phyloP scores from a whole-genome alignment of 768 basidiomycete genomes.

The Naganishia randhawae region DNA sequence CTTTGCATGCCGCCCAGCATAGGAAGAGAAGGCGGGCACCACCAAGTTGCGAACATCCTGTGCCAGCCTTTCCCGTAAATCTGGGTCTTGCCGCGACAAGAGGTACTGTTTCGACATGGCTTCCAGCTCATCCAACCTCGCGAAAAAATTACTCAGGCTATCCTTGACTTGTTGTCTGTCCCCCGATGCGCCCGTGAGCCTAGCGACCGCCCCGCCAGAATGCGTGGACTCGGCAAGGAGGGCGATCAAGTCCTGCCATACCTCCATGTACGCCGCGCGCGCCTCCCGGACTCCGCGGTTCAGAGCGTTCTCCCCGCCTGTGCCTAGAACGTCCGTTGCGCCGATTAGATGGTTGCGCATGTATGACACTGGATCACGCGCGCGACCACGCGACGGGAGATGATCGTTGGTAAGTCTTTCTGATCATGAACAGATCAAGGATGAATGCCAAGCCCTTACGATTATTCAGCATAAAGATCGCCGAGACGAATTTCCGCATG shows the following conservation, averaged over 20 bases:
- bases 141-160: constrained; percentile 41
- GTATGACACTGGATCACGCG: constrained; percentile 39
- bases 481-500: constrained; percentile 39
- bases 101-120: constrained; percentile 35
- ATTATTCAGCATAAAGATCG: constrained; percentile 47
- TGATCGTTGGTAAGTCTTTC: too few species aligned
- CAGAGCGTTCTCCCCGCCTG: constrained; percentile 45
- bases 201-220: constrained; percentile 28
- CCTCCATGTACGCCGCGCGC: constrained; percentile 40
- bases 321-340: constrained; percentile 43
- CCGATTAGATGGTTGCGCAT: constrained; percentile 40
- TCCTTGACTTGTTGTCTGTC: constrained; percentile 46
- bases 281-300: constrained; percentile 46
- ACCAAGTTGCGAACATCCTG: constrained; percentile 41
- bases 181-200: constrained; percentile 20
- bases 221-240: constrained; percentile 34
- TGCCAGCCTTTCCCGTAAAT: constrained; percentile 42
- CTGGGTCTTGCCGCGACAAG: constrained; percentile 43
- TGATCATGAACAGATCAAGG: neutral
- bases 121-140: constrained; percentile 42
- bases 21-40: constrained; percentile 34
- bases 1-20: constrained; percentile 37
- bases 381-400: too few species aligned
- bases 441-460: constrained; percentile 30
- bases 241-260: constrained; percentile 34